Evolutionary conservation across 1,139 yeast species (phyloP), one percentile per base, ranked within the genome.

Genomic region (Geotrichum fermentans): DNA sequence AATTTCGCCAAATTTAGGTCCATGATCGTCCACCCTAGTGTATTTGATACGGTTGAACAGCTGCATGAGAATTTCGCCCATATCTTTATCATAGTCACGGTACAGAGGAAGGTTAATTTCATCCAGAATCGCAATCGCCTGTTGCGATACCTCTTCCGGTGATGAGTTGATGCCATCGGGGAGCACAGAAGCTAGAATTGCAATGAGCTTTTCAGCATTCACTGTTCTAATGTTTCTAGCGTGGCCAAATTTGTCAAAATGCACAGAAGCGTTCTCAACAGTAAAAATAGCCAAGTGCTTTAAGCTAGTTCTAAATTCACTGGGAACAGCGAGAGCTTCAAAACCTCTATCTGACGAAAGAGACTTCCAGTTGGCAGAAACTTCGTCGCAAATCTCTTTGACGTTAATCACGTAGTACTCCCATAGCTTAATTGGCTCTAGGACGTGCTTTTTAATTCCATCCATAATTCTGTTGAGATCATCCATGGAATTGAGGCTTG

Each of bases 71-170:
- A 89, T 84, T 16, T 78, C 77, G 16, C 66, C 69, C 35, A 79
- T 66, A 61, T 92, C 97, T 41, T 74, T 78, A 61, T 92, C 95
- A 64, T 83, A 92, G 50, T 74, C 78, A n/a, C 69, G 74, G 64
- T 92, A 92, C 28, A 84, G 71, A 2, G 83, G 81, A 17, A 78
- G 71, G 61, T 92, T 92, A 50, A 92, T 76, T 60, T 83, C 89
- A 63, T 92, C 89, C 37, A 92, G 60, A 35, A 90, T 73, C 34
- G 72, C 67, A 2, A 66, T 66, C 1, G 85, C 82, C 47, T 73
- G 72, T 0, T 61, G 59, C 35, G 70, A 62, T 11, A 77, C 63
- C 1, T 62, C 64, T 0, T 67, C 70, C 28, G 18, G 41, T 16
- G 43, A 40, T 14, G 29, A 40, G 29, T 38, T 32, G 18, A 40